Percentiles rank a stretch among this genome's conserved stretches.
Conservation (phyloP, 176 grass and related monocot species). For the Chrysopogon serrulatus region DNA sequence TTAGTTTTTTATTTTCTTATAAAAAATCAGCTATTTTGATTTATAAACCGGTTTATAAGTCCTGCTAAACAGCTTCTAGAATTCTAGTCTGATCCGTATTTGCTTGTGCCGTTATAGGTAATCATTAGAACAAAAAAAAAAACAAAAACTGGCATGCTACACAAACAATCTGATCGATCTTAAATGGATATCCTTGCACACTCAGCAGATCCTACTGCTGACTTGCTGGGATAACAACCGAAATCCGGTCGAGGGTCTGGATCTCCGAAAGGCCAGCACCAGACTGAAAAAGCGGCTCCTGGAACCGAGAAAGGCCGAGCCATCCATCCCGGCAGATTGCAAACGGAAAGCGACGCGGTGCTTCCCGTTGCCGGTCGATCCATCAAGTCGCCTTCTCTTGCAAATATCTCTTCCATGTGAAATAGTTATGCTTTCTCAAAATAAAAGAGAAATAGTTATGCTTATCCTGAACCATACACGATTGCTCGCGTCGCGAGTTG, state of each 20-base stretch:
- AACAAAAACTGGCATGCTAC: too few species aligned
- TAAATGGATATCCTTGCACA: neutral
- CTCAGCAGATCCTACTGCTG: neutral
- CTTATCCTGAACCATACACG: neutral
- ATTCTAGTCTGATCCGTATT: too few species aligned
- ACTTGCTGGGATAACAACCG: too few species aligned
- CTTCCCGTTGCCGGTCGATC: neutral
- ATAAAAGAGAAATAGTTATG: neutral
- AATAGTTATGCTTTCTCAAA: too few species aligned
- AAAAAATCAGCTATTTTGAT: too few species aligned
- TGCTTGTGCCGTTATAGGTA: too few species aligned
- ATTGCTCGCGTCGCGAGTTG: neutral
- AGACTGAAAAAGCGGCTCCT: neutral
- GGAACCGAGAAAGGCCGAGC: neutral
- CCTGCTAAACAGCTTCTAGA: too few species aligned
- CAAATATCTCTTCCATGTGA: neutral
- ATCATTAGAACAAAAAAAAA: too few species aligned
- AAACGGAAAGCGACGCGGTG: neutral
- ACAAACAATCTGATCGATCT: too few species aligned
- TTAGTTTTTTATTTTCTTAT: too few species aligned
- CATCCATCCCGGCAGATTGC: neutral
- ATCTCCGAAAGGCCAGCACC: neutral
- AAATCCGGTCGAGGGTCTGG: neutral
- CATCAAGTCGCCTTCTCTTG: too few species aligned
- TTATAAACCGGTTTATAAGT: too few species aligned